Evolutionary conservation across 2,329 filamentous ascomycete species (phyloP), one percentile per base, ranked within the genome.

Genomic region (Nakataea oryzae): DNA sequence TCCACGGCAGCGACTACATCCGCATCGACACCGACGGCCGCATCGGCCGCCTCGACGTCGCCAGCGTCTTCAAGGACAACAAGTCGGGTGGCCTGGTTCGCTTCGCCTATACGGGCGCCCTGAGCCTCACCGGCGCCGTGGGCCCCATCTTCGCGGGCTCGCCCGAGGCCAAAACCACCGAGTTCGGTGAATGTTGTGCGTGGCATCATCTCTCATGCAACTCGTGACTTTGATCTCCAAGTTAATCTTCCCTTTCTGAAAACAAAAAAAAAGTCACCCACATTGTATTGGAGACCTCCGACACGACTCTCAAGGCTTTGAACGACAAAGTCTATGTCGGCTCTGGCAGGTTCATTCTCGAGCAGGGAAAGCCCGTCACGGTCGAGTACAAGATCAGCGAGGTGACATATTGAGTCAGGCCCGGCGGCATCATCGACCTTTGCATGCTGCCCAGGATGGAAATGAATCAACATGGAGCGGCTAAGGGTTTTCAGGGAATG

Each of bases 311-410:
- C 61, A 71, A 69, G 62, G 69, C 61, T 3, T 63, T 79, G n/a
- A 72, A 75, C 65, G 61, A 71, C 62, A 77, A 75, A 67, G 67
- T 75, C 6, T 79, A 70, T 65, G 75, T 78, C 34, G 75, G 68
- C 4, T 70, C 73, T 56, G 77, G 77, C 24, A 69, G 73, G 34
- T 79, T 79, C 63, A 65, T 78, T 13, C n/a, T 78, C n/a, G 72
- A 75, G 65, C 60, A 65, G 3, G 76, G 74, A 27, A 71, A 76
- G 69, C 69, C 72, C 14, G 63, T 70, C 8, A 66, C 73, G 26
- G 75, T 79, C 13, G 76, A 78, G 71, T 79, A 79, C 67, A 76
- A 76, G 68, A 74, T 79, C 62, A 77, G 75, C 63, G 73, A 78
- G 67, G 75, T 78, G 29, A 61, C 66, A 12, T 64, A 62, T 47